phyloP scores from a whole-genome alignment of 2,329 filamentous ascomycete species.

The Verruconis gallopava region DNA sequence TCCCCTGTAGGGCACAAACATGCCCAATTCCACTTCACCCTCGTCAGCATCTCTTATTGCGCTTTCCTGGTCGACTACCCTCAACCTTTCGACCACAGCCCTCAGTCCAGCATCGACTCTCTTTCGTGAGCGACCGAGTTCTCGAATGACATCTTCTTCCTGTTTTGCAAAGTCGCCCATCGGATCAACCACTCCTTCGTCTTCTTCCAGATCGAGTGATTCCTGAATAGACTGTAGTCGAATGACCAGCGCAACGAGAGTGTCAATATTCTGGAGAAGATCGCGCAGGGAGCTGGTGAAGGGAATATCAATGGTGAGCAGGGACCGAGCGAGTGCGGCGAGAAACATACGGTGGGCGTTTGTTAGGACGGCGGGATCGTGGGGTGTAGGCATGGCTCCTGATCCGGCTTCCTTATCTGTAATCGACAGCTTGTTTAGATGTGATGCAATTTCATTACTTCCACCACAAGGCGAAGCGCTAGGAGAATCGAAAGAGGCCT shows the following conservation, averaged over 20 bases:
- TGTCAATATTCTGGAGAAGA: slow-evolving; percentile 64
- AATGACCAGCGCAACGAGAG: slow-evolving; percentile 62
- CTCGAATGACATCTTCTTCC: slow-evolving; percentile 52
- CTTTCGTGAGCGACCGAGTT: slow-evolving; percentile 50
- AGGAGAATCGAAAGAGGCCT: too few relatives aligned
- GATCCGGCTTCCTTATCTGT: not conserved
- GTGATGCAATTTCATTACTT: not conserved
- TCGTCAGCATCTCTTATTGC: slow-evolving; percentile 16
- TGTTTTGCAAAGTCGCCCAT: slow-evolving; percentile 46
- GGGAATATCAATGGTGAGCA: slow-evolving; percentile 50
- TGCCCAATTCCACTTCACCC: slow-evolving; percentile 30
- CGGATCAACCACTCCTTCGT: slow-evolving; percentile 61
- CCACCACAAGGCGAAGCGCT: too few relatives aligned
- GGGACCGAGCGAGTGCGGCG: slow-evolving; percentile 48
- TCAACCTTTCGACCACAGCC: slow-evolving; percentile 41
- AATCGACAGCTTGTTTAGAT: not conserved
- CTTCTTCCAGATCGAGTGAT: slow-evolving; percentile 65
- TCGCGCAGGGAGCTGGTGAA: slow-evolving; percentile 55
- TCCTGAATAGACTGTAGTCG: slow-evolving; percentile 66
- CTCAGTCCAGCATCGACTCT: slow-evolving; percentile 56
- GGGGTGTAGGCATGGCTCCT: slow-evolving; percentile 25
- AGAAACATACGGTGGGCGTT: slow-evolving; percentile 70
- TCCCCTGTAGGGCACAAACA: slow-evolving; percentile 57
- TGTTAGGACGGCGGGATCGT: slow-evolving; percentile 76
- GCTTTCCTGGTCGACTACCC: slow-evolving; percentile 42